phyloP scores from a whole-genome alignment of 441 rosid species.

The Mallotus repandus region DNA sequence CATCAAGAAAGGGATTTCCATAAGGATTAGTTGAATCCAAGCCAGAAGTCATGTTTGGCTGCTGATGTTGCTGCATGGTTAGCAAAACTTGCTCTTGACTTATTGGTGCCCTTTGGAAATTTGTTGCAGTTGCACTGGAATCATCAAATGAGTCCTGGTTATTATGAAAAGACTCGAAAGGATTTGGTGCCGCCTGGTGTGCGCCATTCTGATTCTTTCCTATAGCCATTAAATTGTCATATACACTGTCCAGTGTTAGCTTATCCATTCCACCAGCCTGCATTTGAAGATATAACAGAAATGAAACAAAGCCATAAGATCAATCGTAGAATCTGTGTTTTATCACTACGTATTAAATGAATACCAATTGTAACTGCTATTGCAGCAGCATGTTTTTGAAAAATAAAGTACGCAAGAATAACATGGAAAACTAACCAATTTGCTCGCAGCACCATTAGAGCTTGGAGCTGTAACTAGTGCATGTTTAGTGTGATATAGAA shows the following conservation, averaged over 20 bases:
- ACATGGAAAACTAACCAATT: slow-evolving; percentile 25
- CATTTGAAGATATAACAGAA: neutral
- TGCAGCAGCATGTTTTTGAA: neutral
- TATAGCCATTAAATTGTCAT: slow-evolving; percentile 15
- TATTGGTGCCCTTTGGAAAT: slow-evolving; percentile 5
- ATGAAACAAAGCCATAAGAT: too few species aligned
- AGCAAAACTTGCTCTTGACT: slow-evolving; percentile 17
- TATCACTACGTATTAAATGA: too few species aligned
- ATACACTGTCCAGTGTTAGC: slow-evolving; percentile 25
- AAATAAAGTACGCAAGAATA: too few species aligned
- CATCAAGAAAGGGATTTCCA: slow-evolving; percentile 22
- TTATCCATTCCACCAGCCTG: slow-evolving; percentile 32
- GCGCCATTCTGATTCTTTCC: slow-evolving; percentile 11
- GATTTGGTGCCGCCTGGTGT: neutral
- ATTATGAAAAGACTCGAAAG: slow-evolving; percentile 2
- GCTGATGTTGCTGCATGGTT: slow-evolving; percentile 15
- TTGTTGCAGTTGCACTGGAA: neutral
- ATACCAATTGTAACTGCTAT: neutral
- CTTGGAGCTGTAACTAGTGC: slow-evolving; percentile 31
- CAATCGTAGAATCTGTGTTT: neutral
- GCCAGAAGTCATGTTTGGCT: neutral
- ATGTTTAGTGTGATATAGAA: too few species aligned
- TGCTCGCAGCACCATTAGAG: slow-evolving; percentile 21
- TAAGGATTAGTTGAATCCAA: slow-evolving; percentile 12
- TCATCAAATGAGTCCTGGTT: slow-evolving; percentile 14